Percentiles rank a stretch among this genome's conserved stretches.
Conservation (phyloP, 2,329 filamentous ascomycete species). For the Hirsutella thompsonii region DNA sequence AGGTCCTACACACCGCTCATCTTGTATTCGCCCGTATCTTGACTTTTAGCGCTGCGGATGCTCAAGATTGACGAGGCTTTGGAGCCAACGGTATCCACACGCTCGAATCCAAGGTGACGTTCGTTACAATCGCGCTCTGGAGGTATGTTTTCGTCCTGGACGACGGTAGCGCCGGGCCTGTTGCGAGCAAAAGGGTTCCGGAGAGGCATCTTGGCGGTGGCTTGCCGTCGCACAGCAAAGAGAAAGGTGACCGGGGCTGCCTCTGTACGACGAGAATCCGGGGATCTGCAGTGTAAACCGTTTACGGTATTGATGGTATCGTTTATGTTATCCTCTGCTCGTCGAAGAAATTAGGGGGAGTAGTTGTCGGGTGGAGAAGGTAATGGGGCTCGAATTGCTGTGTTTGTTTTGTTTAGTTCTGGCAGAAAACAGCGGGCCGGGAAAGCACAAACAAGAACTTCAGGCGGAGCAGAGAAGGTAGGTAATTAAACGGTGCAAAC, state of each 20-base stretch:
- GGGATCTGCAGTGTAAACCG: no score
- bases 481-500: not conserved
- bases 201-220: conserved; percentile 45
- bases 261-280: not conserved
- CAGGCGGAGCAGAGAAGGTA: not conserved
- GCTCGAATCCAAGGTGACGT: conserved; percentile 36
- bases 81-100: conserved; percentile 49
- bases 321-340: no score
- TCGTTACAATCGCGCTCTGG: conserved; percentile 19
- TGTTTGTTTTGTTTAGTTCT: no score
- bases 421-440: no score
- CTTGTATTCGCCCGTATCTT: conserved; percentile 62
- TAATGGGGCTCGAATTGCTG: no score
- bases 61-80: conserved; percentile 50
- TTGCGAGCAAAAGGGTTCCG: conserved; percentile 60
- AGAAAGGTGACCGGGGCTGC: not conserved
- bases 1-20: conserved; percentile 52
- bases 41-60: conserved; percentile 45
- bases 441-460: not conserved
- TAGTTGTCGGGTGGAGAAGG: no score
- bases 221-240: not conserved
- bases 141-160: conserved; percentile 40
- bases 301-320: no score
- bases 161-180: conserved; percentile 22
- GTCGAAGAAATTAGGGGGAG: no score